Percentiles rank a stretch among this genome's conserved stretches.
Evolutionary conservation across 2,329 filamentous ascomycete species (phyloP).

Genomic region (Colletotrichum eremochloae): DNA sequence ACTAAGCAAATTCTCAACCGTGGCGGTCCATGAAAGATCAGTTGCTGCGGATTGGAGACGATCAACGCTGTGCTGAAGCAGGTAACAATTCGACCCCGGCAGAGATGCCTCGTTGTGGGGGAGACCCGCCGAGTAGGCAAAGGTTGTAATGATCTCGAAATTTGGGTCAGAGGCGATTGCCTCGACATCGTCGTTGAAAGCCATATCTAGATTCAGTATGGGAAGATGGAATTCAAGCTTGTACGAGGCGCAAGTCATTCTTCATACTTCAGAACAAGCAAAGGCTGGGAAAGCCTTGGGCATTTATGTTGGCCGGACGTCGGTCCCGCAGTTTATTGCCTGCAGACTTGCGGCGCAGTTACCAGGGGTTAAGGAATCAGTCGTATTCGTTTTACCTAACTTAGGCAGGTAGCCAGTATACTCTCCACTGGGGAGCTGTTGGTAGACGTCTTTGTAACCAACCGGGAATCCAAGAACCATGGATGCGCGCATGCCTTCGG

Average conservation of each 20-base stretch:
- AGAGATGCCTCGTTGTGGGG: not conserved
- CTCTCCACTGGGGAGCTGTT: too few relatives aligned
- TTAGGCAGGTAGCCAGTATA: constrained; percentile 6
- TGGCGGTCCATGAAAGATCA: not conserved
- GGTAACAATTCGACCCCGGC: not conserved
- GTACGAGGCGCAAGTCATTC: not conserved
- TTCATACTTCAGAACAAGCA: not conserved
- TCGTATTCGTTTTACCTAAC: not conserved
- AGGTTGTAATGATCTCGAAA: constrained; percentile 19
- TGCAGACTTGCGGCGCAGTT: constrained; percentile 4
- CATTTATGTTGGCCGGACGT: not conserved
- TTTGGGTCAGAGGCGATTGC: constrained; percentile 7
- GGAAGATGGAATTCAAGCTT: not conserved
- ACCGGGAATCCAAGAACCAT: too few relatives aligned
- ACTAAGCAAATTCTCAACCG: not conserved
- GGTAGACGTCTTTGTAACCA: too few relatives aligned
- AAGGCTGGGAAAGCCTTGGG: not conserved
- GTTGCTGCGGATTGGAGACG: not conserved
- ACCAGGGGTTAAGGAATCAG: not conserved
- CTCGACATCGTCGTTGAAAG: constrained; percentile 1
- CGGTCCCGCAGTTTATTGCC: not conserved
- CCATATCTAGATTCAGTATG: not conserved
- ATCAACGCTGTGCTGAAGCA: constrained; percentile 1
- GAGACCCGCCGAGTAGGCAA: constrained; percentile 9
- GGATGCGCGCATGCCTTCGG: too few relatives aligned